These are phyloP conservation scores for Babesia bovis DNA, from an alignment of 169 alveolate species.

Conservation along the genomic window DNA sequence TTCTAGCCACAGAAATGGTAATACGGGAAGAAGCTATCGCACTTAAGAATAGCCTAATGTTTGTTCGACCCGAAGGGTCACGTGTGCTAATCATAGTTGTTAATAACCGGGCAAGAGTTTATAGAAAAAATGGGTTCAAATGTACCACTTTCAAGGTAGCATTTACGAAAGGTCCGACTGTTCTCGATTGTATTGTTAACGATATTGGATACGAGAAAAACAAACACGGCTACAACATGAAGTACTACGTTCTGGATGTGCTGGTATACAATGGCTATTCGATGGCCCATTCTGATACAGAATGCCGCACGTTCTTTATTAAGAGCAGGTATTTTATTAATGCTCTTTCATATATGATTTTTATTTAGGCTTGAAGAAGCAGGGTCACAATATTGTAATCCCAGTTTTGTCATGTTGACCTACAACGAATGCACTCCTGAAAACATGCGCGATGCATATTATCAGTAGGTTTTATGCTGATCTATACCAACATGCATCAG, in stretches of 20 bases:
- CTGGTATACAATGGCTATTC: conserved; percentile 52
- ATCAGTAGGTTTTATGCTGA: conserved; percentile 20
- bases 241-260: conserved; percentile 51
- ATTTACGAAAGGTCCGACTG: conserved; percentile 61
- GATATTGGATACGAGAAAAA: neutral
- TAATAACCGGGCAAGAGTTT: conserved; percentile 43
- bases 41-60: conserved; percentile 35
- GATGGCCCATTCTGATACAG: conserved; percentile 52
- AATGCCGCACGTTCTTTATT: conserved; percentile 53
- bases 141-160: conserved; percentile 19
- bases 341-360: neutral
- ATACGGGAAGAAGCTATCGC: conserved; percentile 58
- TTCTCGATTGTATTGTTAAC: conserved; percentile 56
- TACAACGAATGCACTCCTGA: conserved; percentile 47
- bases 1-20: conserved; percentile 29
- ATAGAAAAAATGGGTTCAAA: conserved; percentile 14
- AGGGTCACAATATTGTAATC: neutral
- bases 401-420: conserved; percentile 11
- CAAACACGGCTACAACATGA: neutral
- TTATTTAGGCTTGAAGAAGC: conserved; percentile 32
- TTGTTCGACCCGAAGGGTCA: conserved; percentile 57
- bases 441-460: conserved; percentile 30
- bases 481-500: neutral
- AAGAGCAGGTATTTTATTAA: conserved; percentile 33
- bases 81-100: conserved; percentile 39